Percentiles rank a stretch among this genome's conserved stretches.
phyloP scores from a whole-genome alignment of 768 basidiomycete species.

The Neoboletus magnificus region DNA sequence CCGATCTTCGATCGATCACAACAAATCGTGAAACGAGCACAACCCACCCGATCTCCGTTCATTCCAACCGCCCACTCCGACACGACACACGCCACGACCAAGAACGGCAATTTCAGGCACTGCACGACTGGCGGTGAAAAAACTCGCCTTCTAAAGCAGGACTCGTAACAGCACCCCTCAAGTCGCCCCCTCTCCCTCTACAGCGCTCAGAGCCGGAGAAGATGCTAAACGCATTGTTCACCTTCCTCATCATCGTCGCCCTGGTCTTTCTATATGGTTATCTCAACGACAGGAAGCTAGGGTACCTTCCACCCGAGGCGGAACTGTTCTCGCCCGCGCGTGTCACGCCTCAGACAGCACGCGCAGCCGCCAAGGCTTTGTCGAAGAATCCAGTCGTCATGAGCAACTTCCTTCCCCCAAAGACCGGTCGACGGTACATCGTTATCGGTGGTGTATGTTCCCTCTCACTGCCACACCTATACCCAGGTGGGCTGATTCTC shows the following conservation, averaged over 20 bases:
- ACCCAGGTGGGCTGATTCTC: background rate
- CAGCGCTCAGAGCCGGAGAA: background rate
- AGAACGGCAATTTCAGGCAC: too few species aligned
- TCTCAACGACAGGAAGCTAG: slow-evolving; percentile 54
- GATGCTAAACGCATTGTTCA: slow-evolving; percentile 18
- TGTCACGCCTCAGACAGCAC: slow-evolving; percentile 42
- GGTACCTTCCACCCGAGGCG: slow-evolving; percentile 46
- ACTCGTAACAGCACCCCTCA: too few species aligned
- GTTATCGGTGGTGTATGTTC: slow-evolving; percentile 67
- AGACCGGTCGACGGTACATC: slow-evolving; percentile 73
- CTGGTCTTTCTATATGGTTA: slow-evolving; percentile 37
- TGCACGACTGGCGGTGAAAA: too few species aligned
- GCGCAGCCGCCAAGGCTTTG: slow-evolving; percentile 37
- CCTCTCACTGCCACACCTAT: background rate
- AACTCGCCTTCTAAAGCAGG: too few species aligned
- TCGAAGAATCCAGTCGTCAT: slow-evolving; percentile 33
- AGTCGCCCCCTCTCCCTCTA: background rate
- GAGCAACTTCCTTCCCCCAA: slow-evolving; percentile 53
- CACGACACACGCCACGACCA: too few species aligned
- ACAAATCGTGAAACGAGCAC: too few species aligned
- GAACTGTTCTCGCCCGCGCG: slow-evolving; percentile 50
- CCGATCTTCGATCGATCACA: too few species aligned
- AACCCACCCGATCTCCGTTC: too few species aligned
- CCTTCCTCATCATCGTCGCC: slow-evolving; percentile 1
- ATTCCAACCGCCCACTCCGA: too few species aligned